Percentiles rank a stretch among this genome's conserved stretches.
These are phyloP conservation scores for Metarhizium humberi DNA, from an alignment of 2,329 filamentous ascomycete species.

Conservation along the genomic window DNA sequence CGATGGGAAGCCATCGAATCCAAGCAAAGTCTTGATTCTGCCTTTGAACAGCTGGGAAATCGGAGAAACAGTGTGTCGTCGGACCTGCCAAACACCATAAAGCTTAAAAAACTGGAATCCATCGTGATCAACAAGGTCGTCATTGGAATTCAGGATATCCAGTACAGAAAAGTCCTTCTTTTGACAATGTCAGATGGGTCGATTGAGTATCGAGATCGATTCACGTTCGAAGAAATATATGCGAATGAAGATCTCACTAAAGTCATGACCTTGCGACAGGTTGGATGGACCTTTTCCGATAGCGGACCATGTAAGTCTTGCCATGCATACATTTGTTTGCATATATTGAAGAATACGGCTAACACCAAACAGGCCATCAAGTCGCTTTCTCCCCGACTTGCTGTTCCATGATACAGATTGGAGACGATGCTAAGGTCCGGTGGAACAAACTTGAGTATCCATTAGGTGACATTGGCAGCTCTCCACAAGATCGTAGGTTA, in stretches of 20 bases:
- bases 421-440: constrained; percentile 47
- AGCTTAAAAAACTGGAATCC: constrained; percentile 57
- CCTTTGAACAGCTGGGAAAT: constrained; percentile 64
- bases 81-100: constrained; percentile 22
- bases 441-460: constrained; percentile 49
- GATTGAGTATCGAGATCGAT: constrained; percentile 69
- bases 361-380: constrained; percentile 38
- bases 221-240: constrained; percentile 60
- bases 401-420: constrained; percentile 48
- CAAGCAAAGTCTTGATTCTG: constrained; percentile 58
- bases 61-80: constrained; percentile 45
- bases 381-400: constrained; percentile 52
- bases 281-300: constrained; percentile 64
- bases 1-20: constrained; percentile 73
- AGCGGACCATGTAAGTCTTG: constrained; percentile 50
- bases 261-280: constrained; percentile 64
- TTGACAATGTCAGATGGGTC: constrained; percentile 73
- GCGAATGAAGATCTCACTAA: constrained; percentile 53
- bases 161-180: constrained; percentile 62
- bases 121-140: constrained; percentile 62
- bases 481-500: constrained; percentile 37
- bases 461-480: constrained; percentile 36
- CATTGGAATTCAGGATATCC: constrained; percentile 57
- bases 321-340: background rate
- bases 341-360: background rate